These are phyloP conservation scores for Phialocephala subalpina DNA, from an alignment of 2,329 filamentous ascomycete species.

Conservation along the genomic window DNA sequence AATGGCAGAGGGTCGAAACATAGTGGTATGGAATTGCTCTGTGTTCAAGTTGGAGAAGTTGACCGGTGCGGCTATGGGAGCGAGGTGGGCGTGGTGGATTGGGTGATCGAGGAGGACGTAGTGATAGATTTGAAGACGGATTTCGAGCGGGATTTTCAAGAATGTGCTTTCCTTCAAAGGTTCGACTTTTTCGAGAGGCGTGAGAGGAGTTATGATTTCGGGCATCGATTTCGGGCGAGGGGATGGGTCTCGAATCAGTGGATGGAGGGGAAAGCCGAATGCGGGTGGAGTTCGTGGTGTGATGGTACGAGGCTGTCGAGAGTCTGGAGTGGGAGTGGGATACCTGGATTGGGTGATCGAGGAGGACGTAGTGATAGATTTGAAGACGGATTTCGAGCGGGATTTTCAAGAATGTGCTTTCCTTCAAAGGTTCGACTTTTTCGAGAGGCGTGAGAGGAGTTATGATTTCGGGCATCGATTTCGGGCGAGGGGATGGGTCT, in stretches of 20 bases:
- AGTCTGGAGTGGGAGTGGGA: too few relatives aligned
- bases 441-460: slow-evolving; percentile 11
- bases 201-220: slow-evolving; percentile 4
- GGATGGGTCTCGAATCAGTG: slow-evolving; percentile 10
- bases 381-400: slow-evolving; percentile 56
- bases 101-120: slow-evolving; percentile 51
- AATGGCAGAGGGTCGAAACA: slow-evolving; percentile 11
- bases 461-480: slow-evolving; percentile 12
- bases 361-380: slow-evolving; percentile 54
- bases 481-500: slow-evolving; percentile 13
- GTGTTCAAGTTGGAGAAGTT: slow-evolving; percentile 16
- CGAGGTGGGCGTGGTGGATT: slow-evolving; percentile 49
- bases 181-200: slow-evolving; percentile 6
- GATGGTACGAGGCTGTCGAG: slow-evolving; percentile 1
- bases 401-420: slow-evolving; percentile 46
- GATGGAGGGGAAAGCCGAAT: slow-evolving; percentile 15
- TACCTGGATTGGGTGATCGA: slow-evolving; percentile 48
- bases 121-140: slow-evolving; percentile 56
- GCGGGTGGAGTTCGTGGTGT: slow-evolving; percentile 6
- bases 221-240: slow-evolving; percentile 17
- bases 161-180: slow-evolving; percentile 36
- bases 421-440: slow-evolving; percentile 8
- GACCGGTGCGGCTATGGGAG: slow-evolving; percentile 40
- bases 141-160: slow-evolving; percentile 52
- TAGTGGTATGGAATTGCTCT: slow-evolving; percentile 17